A percentile compares a stretch with the other conserved stretches of the same genome.
Evolutionary conservation across 2,329 filamentous ascomycete genomes (phyloP).

Genomic region (Mycocentrospora acerina): DNA sequence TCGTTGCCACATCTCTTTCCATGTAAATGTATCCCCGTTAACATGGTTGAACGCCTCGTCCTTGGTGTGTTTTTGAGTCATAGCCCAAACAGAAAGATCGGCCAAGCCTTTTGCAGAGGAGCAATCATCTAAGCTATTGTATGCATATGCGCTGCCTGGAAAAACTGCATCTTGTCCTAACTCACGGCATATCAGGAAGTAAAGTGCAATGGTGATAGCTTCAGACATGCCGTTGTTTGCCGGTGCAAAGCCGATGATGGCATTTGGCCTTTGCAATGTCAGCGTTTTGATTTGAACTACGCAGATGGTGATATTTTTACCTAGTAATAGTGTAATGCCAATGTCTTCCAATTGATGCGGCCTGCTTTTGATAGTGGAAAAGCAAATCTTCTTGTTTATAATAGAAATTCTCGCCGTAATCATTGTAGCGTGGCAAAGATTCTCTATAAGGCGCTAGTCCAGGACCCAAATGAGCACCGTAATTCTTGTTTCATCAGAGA

Average conservation of each 20-base stretch:
- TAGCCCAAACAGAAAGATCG: constrained; percentile 3
- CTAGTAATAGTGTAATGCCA: too few species aligned
- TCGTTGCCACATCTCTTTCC: constrained; percentile 5
- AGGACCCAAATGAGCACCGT: constrained; percentile 7
- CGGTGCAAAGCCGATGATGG: constrained; percentile 6
- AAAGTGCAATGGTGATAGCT: constrained; percentile 6
- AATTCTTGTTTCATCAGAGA: too few species aligned
- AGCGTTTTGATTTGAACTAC: too few species aligned
- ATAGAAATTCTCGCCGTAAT: constrained; percentile 7
- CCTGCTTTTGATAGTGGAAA: neutral
- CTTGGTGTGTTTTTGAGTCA: neutral
- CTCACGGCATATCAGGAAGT: constrained; percentile 9
- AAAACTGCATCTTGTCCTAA: constrained; percentile 7
- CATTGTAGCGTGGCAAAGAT: neutral
- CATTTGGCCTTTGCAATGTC: constrained; percentile 7
- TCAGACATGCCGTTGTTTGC: constrained; percentile 6
- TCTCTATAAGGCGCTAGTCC: constrained; percentile 5
- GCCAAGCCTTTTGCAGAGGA: constrained; percentile 3
- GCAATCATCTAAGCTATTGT: too few species aligned
- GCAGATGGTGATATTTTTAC: too few species aligned
- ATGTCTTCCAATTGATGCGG: too few species aligned
- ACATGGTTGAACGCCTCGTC: constrained; percentile 10
- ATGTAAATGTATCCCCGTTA: constrained; percentile 7
- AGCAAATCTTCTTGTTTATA: constrained; percentile 10
- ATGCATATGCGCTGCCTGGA: constrained; percentile 1